Evolutionary conservation across 2,329 filamentous ascomycete species (phyloP).

Genomic region (Stagonosporopsis chrysanthemi): DNA sequence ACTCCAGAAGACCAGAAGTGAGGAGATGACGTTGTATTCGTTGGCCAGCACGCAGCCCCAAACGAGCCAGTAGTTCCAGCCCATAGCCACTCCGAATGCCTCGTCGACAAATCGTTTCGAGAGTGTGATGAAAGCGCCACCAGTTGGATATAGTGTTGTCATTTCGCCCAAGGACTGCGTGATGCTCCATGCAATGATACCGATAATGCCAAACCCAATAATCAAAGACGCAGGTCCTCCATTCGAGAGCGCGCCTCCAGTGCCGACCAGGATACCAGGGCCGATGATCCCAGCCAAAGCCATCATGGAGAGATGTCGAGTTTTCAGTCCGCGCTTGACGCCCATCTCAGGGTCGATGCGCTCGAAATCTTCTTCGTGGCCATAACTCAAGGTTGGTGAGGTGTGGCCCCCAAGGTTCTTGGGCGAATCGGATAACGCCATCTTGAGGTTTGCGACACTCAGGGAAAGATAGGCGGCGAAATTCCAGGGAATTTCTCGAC

Average conservation of each 20-base stretch:
- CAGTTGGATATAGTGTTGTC: conserved; percentile 75
- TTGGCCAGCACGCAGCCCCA: conserved; percentile 72
- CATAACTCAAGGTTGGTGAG: conserved; percentile 30
- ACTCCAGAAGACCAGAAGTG: conserved; percentile 72
- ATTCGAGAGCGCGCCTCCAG: conserved; percentile 71
- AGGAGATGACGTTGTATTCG: conserved; percentile 74
- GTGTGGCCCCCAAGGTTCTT: conserved; percentile 26
- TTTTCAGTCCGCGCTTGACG: conserved; percentile 74
- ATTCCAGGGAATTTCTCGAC: conserved; percentile 7
- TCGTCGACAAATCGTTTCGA: conserved; percentile 66
- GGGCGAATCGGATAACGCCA: conserved; percentile 31
- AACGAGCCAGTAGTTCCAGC: conserved; percentile 58
- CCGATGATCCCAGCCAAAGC: conserved; percentile 64
- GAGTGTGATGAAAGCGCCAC: conserved; percentile 74
- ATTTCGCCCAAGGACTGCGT: conserved; percentile 80
- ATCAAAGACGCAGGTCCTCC: conserved; percentile 76
- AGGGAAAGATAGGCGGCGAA: background rate
- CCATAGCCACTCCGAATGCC: conserved; percentile 33
- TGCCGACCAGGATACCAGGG: conserved; percentile 74
- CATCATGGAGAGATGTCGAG: conserved; percentile 69
- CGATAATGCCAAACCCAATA: conserved; percentile 78
- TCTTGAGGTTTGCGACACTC: conserved; percentile 13
- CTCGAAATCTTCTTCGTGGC: conserved; percentile 37
- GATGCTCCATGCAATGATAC: conserved; percentile 70
- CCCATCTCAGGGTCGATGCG: conserved; percentile 66